phyloP scores from a whole-genome alignment of 2,329 filamentous ascomycete genomes.

The Davidsoniella eucalypti region DNA sequence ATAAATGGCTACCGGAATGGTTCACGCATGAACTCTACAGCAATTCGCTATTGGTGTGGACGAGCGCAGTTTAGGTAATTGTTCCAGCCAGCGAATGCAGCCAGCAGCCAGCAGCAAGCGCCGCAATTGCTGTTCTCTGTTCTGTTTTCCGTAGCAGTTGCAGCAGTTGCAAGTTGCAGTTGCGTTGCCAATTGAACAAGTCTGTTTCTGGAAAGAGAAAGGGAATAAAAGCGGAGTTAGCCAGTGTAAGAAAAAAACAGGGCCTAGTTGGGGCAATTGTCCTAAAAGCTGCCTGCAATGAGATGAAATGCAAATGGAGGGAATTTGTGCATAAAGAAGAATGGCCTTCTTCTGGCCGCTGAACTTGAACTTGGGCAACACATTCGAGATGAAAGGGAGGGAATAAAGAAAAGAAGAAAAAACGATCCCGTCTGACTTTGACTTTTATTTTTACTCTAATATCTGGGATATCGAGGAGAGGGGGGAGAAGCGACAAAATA shows the following conservation, averaged over 20 bases:
- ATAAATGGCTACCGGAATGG: not conserved
- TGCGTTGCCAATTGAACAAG: no score
- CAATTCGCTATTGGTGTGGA: not conserved
- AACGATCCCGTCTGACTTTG: not conserved
- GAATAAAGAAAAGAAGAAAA: not conserved
- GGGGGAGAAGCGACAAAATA: constrained; percentile 2
- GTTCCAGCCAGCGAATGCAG: no score
- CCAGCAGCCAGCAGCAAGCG: no score
- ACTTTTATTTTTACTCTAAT: not conserved
- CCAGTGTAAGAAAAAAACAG: not conserved
- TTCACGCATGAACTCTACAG: not conserved
- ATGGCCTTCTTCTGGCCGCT: not conserved
- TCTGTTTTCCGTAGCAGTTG: no score
- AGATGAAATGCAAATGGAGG: not conserved
- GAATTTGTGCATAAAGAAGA: not conserved
- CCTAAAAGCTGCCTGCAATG: no score
- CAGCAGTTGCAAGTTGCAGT: no score
- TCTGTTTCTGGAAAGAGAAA: not conserved
- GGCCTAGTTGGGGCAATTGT: no score
- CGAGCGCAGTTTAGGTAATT: not conserved
- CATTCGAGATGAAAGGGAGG: not conserved
- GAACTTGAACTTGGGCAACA: not conserved
- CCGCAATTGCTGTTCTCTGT: no score
- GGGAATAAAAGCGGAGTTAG: constrained; percentile 9
- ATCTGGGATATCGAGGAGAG: constrained; percentile 7